These are phyloP conservation scores for Pogostemon cablin DNA, from an alignment of 257 asterid genomes.

Conservation along the genomic window DNA sequence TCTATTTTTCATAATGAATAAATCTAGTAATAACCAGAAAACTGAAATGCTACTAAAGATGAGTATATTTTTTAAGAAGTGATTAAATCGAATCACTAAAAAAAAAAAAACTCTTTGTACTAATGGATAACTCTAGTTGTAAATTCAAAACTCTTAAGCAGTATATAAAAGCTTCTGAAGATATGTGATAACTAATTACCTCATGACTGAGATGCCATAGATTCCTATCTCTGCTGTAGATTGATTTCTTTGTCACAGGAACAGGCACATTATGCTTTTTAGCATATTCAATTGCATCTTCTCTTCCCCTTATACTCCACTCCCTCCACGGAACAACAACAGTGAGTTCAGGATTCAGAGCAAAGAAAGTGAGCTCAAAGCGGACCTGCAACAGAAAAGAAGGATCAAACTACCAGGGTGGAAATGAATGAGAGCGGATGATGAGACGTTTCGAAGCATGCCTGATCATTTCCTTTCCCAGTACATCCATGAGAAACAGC, in stretches of 20 bases:
- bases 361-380: constrained; percentile 96
- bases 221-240: constrained; percentile 98
- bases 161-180: not conserved
- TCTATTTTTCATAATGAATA: not conserved
- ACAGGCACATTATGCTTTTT: constrained; percentile 86
- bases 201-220: constrained; percentile 99
- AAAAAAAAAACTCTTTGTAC: too few relatives aligned
- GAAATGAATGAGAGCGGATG: not conserved
- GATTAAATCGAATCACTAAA: too few relatives aligned
- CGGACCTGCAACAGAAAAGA: constrained; percentile 66
- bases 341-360: constrained; percentile 86
- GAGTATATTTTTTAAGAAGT: not conserved
- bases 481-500: constrained; percentile 99
- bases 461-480: constrained; percentile 97
- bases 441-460: constrained; percentile 32
- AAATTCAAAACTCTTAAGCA: not conserved
- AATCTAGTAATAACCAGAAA: not conserved
- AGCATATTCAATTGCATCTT: constrained; percentile 96
- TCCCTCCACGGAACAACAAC: constrained; percentile 99
- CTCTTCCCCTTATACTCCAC: constrained; percentile 95
- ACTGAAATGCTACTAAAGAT: not conserved
- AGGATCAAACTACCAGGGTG: not conserved
- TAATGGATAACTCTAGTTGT: too few relatives aligned
- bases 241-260: constrained; percentile 91
- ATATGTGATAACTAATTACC: constrained; percentile 41